phyloP scores from a whole-genome alignment of 331 rosid genomes.

The Arachis monticola region DNA sequence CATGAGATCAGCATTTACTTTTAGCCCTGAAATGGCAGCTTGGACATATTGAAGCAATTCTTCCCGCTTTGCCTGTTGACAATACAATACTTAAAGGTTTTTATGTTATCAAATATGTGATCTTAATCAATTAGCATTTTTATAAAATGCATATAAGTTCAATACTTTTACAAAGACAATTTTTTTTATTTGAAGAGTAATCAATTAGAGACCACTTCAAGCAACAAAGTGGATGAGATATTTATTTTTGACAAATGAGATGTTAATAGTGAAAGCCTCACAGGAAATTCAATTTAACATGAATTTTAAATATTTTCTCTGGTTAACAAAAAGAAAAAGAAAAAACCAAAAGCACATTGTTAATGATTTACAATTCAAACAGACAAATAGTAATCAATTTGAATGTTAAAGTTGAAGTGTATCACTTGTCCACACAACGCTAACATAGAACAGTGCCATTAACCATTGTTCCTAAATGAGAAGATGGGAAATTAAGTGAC shows the following conservation, averaged over 20 bases:
- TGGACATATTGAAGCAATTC: slow-evolving; percentile 90
- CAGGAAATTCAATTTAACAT: background rate
- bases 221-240: background rate
- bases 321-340: too few species aligned
- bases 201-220: background rate
- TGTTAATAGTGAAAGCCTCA: slow-evolving; percentile 25
- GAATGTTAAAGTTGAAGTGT: slow-evolving; percentile 5
- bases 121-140: background rate
- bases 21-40: slow-evolving; percentile 79
- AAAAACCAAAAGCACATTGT: too few species aligned
- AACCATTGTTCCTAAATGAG: slow-evolving; percentile 12
- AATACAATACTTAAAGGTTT: background rate
- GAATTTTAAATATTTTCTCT: background rate
- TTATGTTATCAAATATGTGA: background rate
- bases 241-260: background rate
- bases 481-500: slow-evolving; percentile 14
- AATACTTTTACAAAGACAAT: background rate
- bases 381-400: slow-evolving; percentile 5
- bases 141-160: background rate
- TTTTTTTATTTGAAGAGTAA: background rate
- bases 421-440: background rate
- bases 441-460: background rate
- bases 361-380: slow-evolving; percentile 4
- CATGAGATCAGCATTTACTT: slow-evolving; percentile 76
- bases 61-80: slow-evolving; percentile 77